These are phyloP conservation scores for Verticillium isaacii DNA, from an alignment of 2,329 filamentous ascomycete species.

Conservation along the genomic window DNA sequence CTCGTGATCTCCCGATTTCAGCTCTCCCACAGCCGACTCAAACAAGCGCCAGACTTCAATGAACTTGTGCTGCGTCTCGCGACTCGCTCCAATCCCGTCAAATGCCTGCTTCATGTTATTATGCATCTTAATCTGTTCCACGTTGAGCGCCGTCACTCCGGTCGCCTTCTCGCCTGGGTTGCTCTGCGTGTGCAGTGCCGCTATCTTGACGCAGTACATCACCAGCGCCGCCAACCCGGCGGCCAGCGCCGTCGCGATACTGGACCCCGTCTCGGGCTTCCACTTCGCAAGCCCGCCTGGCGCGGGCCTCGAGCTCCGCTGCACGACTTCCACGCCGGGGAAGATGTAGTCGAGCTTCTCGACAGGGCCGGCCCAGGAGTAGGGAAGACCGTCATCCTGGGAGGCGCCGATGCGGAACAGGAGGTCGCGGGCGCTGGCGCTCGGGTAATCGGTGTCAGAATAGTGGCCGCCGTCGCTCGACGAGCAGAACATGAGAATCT, in stretches of 20 bases:
- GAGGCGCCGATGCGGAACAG: slow-evolving; percentile 24
- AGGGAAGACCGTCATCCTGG: slow-evolving; percentile 12
- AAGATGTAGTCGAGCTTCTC: slow-evolving; percentile 22
- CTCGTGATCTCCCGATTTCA: neutral
- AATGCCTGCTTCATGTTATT: slow-evolving; percentile 14
- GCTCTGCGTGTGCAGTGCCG: slow-evolving; percentile 9
- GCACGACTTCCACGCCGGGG: slow-evolving; percentile 20
- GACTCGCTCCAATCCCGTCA: slow-evolving; percentile 13
- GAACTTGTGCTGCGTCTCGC: slow-evolving; percentile 17
- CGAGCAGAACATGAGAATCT: slow-evolving; percentile 33
- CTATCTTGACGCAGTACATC: slow-evolving; percentile 19
- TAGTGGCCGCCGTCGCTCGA: slow-evolving; percentile 23
- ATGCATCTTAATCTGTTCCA: slow-evolving; percentile 10
- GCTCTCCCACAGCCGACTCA: slow-evolving; percentile 3
- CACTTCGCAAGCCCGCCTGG: neutral
- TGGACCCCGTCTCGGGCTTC: slow-evolving; percentile 14
- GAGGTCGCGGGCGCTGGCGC: slow-evolving; percentile 5
- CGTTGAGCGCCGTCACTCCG: slow-evolving; percentile 3
- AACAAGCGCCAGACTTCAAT: slow-evolving; percentile 22
- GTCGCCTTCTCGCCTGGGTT: slow-evolving; percentile 3
- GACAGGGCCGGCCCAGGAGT: slow-evolving; percentile 14
- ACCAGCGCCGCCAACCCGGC: slow-evolving; percentile 24
- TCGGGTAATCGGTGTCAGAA: slow-evolving; percentile 10
- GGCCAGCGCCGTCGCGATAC: slow-evolving; percentile 23
- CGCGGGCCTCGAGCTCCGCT: neutral